phyloP scores from a whole-genome alignment of 1,139 yeast species.

The Hyphopichia fennica region DNA sequence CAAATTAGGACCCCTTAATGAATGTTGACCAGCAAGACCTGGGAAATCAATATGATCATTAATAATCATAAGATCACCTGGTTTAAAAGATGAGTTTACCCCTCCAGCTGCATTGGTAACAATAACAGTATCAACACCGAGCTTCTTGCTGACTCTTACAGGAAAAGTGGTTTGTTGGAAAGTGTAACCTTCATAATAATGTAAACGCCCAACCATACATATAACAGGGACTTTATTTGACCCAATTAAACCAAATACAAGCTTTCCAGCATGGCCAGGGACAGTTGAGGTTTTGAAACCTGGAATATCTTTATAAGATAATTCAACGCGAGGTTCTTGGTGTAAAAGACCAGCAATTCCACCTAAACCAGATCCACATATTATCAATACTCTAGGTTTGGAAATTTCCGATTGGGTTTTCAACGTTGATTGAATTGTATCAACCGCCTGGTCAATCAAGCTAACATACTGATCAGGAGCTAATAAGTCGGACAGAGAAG shows the following conservation, averaged over 20 bases:
- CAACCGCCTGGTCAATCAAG: constrained; percentile 21
- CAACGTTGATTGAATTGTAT: constrained; percentile 14
- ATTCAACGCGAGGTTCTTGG: constrained; percentile 41
- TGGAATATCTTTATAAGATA: constrained; percentile 72
- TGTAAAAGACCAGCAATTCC: constrained; percentile 65
- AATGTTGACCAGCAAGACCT: constrained; percentile 86
- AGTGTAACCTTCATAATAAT: constrained; percentile 87
- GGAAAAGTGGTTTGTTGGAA: constrained; percentile 85
- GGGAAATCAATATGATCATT: constrained; percentile 89
- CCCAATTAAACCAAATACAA: constrained; percentile 79
- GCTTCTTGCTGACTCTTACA: constrained; percentile 65
- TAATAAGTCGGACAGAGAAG: background rate
- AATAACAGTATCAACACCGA: constrained; percentile 62
- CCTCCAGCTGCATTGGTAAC: constrained; percentile 98
- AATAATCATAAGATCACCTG: constrained; percentile 90
- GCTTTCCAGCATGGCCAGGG: constrained; percentile 83
- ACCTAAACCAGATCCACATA: constrained; percentile 94
- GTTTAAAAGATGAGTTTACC: constrained; percentile 57
- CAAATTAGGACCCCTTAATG: constrained; percentile 85
- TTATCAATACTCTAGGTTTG: constrained; percentile 67
- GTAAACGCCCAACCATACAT: constrained; percentile 92
- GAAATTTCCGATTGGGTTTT: constrained; percentile 17
- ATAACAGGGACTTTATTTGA: constrained; percentile 71
- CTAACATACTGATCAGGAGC: constrained; percentile 11
- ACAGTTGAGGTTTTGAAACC: constrained; percentile 83